phyloP scores from a whole-genome alignment of 148 eudicot species.

The Rhododendron mucronatum region DNA sequence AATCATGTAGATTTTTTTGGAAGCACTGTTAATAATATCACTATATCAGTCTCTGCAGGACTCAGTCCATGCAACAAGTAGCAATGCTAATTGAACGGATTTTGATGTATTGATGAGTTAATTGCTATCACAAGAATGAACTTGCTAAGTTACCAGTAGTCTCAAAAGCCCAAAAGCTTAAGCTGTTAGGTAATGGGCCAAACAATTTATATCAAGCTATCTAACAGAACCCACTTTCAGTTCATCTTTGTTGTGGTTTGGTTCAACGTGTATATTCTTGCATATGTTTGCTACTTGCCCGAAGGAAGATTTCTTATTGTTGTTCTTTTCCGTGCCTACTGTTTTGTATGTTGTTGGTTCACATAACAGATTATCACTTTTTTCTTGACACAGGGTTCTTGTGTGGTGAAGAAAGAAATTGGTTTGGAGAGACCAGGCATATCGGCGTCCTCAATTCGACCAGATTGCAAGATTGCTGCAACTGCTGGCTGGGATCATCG shows the following conservation, averaged over 20 bases:
- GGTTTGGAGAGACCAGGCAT: slow-evolving; percentile 82
- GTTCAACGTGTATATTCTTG: neutral
- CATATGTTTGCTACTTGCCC: neutral
- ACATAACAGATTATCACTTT: slow-evolving; percentile 5
- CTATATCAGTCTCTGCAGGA: neutral
- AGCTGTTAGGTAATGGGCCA: neutral
- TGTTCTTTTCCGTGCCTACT: neutral
- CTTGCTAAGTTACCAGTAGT: too few relatives aligned
- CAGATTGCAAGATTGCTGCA: slow-evolving; percentile 74
- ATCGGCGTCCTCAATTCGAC: slow-evolving; percentile 63
- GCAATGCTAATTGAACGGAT: neutral
- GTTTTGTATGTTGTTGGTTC: neutral
- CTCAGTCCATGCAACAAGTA: neutral
- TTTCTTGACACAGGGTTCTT: slow-evolving; percentile 41
- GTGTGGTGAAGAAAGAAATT: slow-evolving; percentile 74
- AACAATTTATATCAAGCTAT: neutral
- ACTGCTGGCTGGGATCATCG: slow-evolving; percentile 97
- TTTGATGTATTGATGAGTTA: neutral
- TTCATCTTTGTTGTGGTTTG: neutral
- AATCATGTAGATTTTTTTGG: neutral
- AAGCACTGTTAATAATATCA: neutral
- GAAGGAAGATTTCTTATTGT: neutral
- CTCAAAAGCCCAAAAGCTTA: too few relatives aligned
- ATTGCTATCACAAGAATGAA: neutral
- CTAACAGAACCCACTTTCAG: neutral